Percentiles rank a stretch among this genome's conserved stretches.
Conservation (phyloP, 495 filamentous ascomycete species). For the Xylaria bambusicola region DNA sequence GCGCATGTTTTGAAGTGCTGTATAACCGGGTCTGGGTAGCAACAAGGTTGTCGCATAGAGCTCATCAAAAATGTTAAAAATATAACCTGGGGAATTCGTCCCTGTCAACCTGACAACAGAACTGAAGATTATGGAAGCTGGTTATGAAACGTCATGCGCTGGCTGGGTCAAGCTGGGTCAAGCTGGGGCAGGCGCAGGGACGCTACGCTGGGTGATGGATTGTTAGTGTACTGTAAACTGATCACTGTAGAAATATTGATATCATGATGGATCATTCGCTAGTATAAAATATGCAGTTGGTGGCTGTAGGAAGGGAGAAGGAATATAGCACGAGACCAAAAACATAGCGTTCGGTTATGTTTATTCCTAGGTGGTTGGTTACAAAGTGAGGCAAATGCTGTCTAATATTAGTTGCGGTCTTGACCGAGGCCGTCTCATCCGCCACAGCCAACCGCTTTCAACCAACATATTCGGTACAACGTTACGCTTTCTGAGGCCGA, state of each 20-base stretch:
- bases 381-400: not conserved
- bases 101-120: not conserved
- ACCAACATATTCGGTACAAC: too few species aligned
- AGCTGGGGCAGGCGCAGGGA: constrained; percentile 2
- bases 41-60: not conserved
- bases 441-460: not conserved
- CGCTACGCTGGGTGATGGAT: not conserved
- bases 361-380: not conserved
- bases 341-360: constrained; percentile 1
- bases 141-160: constrained; percentile 3
- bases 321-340: constrained; percentile 1
- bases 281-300: not conserved
- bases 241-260: too few species aligned
- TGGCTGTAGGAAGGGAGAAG: constrained; percentile 1
- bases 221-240: not conserved
- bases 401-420: not conserved
- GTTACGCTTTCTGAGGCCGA: not conserved
- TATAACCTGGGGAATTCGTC: not conserved
- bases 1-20: not conserved
- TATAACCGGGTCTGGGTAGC: not conserved
- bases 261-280: not conserved
- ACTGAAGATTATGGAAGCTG: not conserved
- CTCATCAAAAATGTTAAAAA: constrained; percentile 1
- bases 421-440: constrained; percentile 10
- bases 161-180: too few species aligned